A percentile compares a stretch with the other conserved stretches of the same genome.
These are phyloP conservation scores for Ophiosphaerella herpotricha DNA, from an alignment of 2,329 filamentous ascomycete species.

Conservation along the genomic window DNA sequence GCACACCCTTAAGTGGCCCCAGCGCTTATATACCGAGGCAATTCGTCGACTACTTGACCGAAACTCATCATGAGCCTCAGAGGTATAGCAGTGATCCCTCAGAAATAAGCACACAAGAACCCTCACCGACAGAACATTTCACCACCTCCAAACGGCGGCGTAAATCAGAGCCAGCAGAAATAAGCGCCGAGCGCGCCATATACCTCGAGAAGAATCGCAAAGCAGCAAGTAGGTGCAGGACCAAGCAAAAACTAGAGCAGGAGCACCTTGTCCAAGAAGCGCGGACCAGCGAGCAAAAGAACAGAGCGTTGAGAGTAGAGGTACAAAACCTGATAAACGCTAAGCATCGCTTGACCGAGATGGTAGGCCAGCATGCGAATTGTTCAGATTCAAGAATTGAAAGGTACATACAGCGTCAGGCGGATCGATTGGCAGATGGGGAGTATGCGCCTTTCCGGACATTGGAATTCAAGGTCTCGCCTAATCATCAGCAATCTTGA, in stretches of 20 bases:
- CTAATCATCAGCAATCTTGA: too few relatives aligned
- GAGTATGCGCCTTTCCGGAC: too few relatives aligned
- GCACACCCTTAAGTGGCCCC: background rate
- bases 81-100: slow-evolving; percentile 6
- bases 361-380: slow-evolving; percentile 27
- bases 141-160: slow-evolving; percentile 14
- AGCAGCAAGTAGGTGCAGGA: slow-evolving; percentile 73
- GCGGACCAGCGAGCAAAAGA: slow-evolving; percentile 36
- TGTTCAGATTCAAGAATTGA: slow-evolving; percentile 32
- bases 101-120: slow-evolving; percentile 1
- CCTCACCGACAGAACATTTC: slow-evolving; percentile 2
- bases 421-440: slow-evolving; percentile 23
- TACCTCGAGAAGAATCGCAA: slow-evolving; percentile 69
- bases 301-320: slow-evolving; percentile 36
- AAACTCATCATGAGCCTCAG: background rate
- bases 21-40: background rate
- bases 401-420: slow-evolving; percentile 32
- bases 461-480: too few relatives aligned
- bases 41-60: background rate
- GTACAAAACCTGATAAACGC: slow-evolving; percentile 28
- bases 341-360: slow-evolving; percentile 27
- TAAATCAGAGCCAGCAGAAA: slow-evolving; percentile 24
- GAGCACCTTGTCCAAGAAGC: slow-evolving; percentile 54
- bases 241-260: slow-evolving; percentile 65
- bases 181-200: slow-evolving; percentile 33